phyloP scores from a whole-genome alignment of 2,329 filamentous ascomycete species.

The Colletotrichum sp. region DNA sequence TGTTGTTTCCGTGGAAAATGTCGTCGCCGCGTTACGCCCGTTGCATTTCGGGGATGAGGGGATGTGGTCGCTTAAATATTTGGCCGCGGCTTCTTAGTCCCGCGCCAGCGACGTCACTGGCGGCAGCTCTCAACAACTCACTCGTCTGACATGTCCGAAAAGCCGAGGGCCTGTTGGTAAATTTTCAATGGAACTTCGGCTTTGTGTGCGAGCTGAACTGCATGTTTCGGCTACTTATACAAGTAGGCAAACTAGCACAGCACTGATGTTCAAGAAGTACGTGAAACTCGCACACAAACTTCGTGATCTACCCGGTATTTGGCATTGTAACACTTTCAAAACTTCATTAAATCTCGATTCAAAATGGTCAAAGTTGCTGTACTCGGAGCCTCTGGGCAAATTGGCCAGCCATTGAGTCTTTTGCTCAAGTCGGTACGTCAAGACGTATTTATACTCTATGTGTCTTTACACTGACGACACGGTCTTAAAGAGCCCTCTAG shows the following conservation, averaged over 20 bases:
- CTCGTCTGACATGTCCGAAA: neutral
- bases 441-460: neutral
- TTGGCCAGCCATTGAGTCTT: conserved; percentile 4
- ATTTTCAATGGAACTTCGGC: neutral
- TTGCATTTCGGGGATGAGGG: neutral
- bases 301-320: neutral
- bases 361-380: neutral
- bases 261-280: neutral
- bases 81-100: neutral
- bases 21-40: neutral
- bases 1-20: neutral
- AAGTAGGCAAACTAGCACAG: neutral
- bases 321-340: neutral
- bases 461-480: neutral
- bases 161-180: neutral
- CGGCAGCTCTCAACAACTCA: neutral
- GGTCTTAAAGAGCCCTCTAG: neutral
- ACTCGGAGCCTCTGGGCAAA: conserved; percentile 3
- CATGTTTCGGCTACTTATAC: neutral
- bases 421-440: conserved; percentile 4
- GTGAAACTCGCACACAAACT: neutral
- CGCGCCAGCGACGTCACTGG: neutral
- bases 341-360: neutral
- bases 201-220: neutral
- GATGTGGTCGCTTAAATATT: neutral